A percentile compares a stretch with the other conserved stretches of the same genome.
Conservation (phyloP, 2,329 filamentous ascomycete species). For the Dothideomycetidae sp. region DNA sequence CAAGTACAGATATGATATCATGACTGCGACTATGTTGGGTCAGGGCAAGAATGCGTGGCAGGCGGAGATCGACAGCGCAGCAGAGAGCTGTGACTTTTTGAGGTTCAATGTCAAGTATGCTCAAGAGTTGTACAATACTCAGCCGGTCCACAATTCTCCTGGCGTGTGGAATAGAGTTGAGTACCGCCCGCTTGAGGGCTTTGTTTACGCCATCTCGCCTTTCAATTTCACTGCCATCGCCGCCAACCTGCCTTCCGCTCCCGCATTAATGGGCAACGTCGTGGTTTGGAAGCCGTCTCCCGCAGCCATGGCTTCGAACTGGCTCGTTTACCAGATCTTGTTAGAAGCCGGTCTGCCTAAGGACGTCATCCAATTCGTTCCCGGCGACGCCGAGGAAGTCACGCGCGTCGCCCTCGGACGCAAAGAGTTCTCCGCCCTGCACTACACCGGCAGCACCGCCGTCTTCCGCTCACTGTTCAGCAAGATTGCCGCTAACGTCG, state of each 20-base stretch:
- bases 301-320: conserved; percentile 76
- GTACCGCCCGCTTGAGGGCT: conserved; percentile 80
- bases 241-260: conserved; percentile 69
- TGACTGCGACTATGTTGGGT: conserved; percentile 89
- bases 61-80: conserved; percentile 93
- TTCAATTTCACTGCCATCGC: conserved; percentile 98
- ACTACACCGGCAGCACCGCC: conserved; percentile 86
- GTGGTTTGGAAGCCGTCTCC: conserved; percentile 96
- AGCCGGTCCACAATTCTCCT: conserved; percentile 68
- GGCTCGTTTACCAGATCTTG: conserved; percentile 78
- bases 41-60: conserved; percentile 99
- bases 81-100: conserved; percentile 84
- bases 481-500: conserved; percentile 67
- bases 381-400: conserved; percentile 72
- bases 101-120: conserved; percentile 91
- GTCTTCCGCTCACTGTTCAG: conserved; percentile 85
- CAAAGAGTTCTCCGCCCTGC: conserved; percentile 72
- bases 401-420: conserved; percentile 65
- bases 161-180: conserved; percentile 89
- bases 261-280: conserved; percentile 84
- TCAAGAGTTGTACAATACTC: conserved; percentile 75
- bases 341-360: conserved; percentile 79
- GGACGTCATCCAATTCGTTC: conserved; percentile 86
- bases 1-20: conserved; percentile 93
- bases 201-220: conserved; percentile 85